These are phyloP conservation scores for Rhodamnia argentea DNA, from an alignment of 345 rosid species.

Conservation along the genomic window DNA sequence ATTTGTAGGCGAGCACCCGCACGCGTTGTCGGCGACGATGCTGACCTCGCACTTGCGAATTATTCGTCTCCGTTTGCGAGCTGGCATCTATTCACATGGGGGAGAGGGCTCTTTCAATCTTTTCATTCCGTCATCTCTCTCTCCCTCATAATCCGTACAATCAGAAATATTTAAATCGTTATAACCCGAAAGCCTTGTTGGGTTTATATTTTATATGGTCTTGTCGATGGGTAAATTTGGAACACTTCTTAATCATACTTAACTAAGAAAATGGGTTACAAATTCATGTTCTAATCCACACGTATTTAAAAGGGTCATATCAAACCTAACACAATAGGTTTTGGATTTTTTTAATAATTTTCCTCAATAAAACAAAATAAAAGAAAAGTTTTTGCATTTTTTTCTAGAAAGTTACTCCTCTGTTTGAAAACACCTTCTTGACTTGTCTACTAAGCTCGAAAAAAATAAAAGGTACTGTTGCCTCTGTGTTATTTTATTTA, in stretches of 20 bases:
- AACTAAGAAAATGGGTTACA: not conserved
- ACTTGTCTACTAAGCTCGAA: not conserved
- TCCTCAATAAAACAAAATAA: not conserved
- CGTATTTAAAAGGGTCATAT: too few species aligned
- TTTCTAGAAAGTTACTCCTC: not conserved
- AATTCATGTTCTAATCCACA: too few species aligned
- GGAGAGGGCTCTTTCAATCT: not conserved
- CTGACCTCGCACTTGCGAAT: not conserved
- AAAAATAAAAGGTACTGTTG: not conserved
- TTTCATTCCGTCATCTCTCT: not conserved
- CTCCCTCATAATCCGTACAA: not conserved
- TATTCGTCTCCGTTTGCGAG: not conserved
- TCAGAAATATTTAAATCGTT: too few species aligned
- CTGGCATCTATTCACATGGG: not conserved
- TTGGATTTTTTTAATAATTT: too few species aligned
- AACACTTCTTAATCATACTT: not conserved
- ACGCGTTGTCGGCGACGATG: not conserved
- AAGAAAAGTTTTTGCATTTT: not conserved
- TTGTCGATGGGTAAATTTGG: not conserved
- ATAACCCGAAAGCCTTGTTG: not conserved
- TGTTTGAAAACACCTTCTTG: not conserved
- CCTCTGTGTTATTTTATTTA: not conserved
- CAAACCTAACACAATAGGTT: too few species aligned
- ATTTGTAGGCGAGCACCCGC: not conserved
- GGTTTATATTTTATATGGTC: not conserved